A percentile compares a stretch with the other conserved stretches of the same genome.
phyloP scores from a whole-genome alignment of 2,329 filamentous ascomycete genomes.

The Ophiostoma perfectum region DNA sequence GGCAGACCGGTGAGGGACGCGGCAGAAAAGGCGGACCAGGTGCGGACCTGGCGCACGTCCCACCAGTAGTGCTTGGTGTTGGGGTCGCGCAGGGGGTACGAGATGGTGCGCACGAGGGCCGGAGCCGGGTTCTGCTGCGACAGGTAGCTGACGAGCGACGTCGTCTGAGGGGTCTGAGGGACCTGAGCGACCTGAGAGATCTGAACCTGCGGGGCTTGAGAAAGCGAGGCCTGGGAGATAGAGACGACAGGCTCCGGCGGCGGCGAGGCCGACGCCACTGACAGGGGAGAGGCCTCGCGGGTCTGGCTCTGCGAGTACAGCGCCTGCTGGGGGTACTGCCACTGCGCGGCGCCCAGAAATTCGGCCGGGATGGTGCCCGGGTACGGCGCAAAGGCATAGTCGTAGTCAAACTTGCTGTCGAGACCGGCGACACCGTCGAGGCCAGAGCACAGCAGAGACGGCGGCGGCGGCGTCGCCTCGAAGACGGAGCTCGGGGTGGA shows the following conservation, averaged over 20 bases:
- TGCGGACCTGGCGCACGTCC: constrained; percentile 82
- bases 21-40: constrained; percentile 76
- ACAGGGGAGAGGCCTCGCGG: constrained; percentile 44
- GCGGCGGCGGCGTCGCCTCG: constrained; percentile 37
- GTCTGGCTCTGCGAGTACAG: constrained; percentile 24
- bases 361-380: constrained; percentile 54
- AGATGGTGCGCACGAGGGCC: constrained; percentile 72
- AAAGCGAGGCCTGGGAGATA: neutral
- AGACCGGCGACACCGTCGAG: constrained; percentile 58
- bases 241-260: constrained; percentile 19
- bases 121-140: constrained; percentile 75
- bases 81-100: constrained; percentile 60
- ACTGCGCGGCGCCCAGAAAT: constrained; percentile 31
- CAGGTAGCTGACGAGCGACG: constrained; percentile 66
- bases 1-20: constrained; percentile 66
- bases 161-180: constrained; percentile 29
- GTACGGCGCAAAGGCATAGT: constrained; percentile 72
- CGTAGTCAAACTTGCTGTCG: constrained; percentile 45
- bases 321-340: constrained; percentile 29
- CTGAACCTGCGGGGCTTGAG: constrained; percentile 31
- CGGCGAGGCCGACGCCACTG: constrained; percentile 31
- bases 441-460: constrained; percentile 60
- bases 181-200: neutral
- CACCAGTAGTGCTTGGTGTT: constrained; percentile 87
- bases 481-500: constrained; percentile 33